Base-by-base conservation (phyloP, 257 asterid genomes). In the Lavandula angustifolia region DNA sequence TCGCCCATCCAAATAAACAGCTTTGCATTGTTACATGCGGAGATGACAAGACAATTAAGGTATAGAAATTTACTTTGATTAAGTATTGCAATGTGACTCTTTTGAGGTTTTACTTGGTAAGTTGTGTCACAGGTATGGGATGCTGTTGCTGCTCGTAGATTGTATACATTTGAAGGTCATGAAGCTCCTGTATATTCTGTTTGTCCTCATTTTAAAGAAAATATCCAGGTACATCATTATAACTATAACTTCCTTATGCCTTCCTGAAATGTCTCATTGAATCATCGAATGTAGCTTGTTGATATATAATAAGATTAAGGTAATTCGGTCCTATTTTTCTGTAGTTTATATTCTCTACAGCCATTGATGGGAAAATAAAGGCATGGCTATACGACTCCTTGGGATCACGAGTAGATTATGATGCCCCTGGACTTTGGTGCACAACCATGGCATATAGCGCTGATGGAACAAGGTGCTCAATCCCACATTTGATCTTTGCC, bases 341-440 rank as follows among this genome's bases (percentile, higher is more conserved):
- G 89, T 87, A 92, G 98, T 92, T 92, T 64, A 92, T 92, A 71
- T 92, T 92, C 79, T 92, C 98, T 42, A 92, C 98, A 51, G 98
- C 98, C 34, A 78, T 92, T 54, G 96, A 92, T 77, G 98, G 97
- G 50, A 92, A 92, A 81, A 92, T 92, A 68, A 92, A 92, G 80
- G 98, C 98, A 8, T 92, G 98, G 98, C 92, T 92, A 27, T 92
- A 88, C 69, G 96, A 92, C 72, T 80, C 94, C 38, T 75, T 89
- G 88, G 98, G 98, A 64, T 86, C 98, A 49, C 79, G 98, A 77
- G 98, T 89, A 60, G 98, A 92, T 74, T 92, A 92, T 82, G 97
- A 92, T 84, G 98, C 98, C 65, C 98, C 98, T 38, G 98, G 98
- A 32, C 96, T 70, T 71, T 89, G 96, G 95, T 92, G 98, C 75